Conservation (phyloP, 2,329 filamentous ascomycete genomes). For the Fusarium sp. region DNA sequence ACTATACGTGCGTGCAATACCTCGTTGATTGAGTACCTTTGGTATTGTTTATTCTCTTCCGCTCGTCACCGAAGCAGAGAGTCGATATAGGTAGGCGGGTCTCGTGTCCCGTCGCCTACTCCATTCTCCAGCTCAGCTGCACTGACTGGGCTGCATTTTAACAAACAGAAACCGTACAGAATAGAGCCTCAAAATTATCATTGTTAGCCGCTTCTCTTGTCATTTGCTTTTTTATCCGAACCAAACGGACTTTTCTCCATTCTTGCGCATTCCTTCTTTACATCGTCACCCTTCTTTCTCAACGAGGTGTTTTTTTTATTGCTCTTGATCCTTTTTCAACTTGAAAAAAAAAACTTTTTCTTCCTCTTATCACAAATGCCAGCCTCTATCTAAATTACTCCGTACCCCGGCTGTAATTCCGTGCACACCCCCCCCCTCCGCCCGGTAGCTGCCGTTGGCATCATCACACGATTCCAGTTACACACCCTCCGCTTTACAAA, state of each 20-base stretch:
- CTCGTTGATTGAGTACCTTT: neutral
- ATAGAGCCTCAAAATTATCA: slow-evolving; percentile 27
- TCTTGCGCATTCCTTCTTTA: neutral
- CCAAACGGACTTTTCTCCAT: slow-evolving; percentile 1
- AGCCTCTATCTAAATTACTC: slow-evolving; percentile 10
- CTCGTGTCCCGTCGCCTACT: slow-evolving; percentile 5
- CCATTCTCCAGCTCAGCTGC: neutral
- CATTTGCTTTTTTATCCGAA: slow-evolving; percentile 10
- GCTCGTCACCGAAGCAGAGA: neutral
- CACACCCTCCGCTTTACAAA: slow-evolving; percentile 45
- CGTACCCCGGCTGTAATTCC: slow-evolving; percentile 40
- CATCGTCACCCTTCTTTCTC: slow-evolving; percentile 1
- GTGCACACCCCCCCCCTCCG: slow-evolving; percentile 43
- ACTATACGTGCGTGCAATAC: neutral
- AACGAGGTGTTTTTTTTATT: neutral
- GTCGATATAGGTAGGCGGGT: slow-evolving; percentile 10
- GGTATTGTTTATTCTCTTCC: neutral
- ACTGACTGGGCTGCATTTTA: slow-evolving; percentile 6
- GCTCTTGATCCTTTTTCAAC: neutral
- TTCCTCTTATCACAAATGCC: slow-evolving; percentile 10
- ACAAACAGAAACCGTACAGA: slow-evolving; percentile 9
- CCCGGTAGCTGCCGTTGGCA: slow-evolving; percentile 45
- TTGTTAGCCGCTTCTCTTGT: slow-evolving; percentile 10
- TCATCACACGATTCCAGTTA: slow-evolving; percentile 49
- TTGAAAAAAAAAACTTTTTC: slow-evolving; percentile 12